Base-by-base conservation (phyloP, 495 filamentous ascomycete species). In the Pseudoneurospora amorphoporcata region DNA sequence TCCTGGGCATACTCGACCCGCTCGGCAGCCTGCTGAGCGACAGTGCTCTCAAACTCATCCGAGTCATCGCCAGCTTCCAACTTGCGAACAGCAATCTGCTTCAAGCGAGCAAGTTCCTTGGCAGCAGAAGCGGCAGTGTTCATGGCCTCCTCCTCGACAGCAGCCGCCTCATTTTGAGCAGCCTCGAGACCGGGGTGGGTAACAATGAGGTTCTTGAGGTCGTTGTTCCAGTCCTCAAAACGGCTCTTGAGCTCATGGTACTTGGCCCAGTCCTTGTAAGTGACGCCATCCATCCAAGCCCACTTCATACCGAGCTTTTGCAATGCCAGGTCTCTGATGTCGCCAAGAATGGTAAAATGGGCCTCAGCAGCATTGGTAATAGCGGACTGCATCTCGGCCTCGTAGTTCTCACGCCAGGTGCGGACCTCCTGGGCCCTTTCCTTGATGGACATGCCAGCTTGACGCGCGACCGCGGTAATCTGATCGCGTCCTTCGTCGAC, bases 301-400 rank as follows among this genome's bases (percentile, higher is more conserved):
- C 96, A 99, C 72, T 95, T 92, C 88, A 96, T 94, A 47, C 96
- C 96, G 70, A 99, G 92, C 77, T 97, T 95, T 77, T 97, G 94
- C 8, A 99, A 85, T 3, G 94, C 94, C 8, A 97, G 85, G 74
- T 98, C 94, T 29, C 92, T 88, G 71, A 97, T 94, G 70, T 88
- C 86, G 74, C 95, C 92, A 42, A 99, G 86, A 41, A 96, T 92
- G 71, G 88, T 86, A 37, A 98, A 87, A 8, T 94, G 97, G 29
- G 90, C 91, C 72, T 93, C 82, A n/a, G 94, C 88, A 9, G 94
- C 92, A 43, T 89, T 86, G 70, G 86, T 88, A 58, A 97, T 90
- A 17, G 92, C 86, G 14, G 83, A 82, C 70, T 90, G 82, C 32
- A 92, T 87, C 77, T 93, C 90, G 38, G 87, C 75, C 45, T 96